Evolutionary conservation across 306 rosid species (phyloP).

Genomic region (Arachis hypogaea): DNA sequence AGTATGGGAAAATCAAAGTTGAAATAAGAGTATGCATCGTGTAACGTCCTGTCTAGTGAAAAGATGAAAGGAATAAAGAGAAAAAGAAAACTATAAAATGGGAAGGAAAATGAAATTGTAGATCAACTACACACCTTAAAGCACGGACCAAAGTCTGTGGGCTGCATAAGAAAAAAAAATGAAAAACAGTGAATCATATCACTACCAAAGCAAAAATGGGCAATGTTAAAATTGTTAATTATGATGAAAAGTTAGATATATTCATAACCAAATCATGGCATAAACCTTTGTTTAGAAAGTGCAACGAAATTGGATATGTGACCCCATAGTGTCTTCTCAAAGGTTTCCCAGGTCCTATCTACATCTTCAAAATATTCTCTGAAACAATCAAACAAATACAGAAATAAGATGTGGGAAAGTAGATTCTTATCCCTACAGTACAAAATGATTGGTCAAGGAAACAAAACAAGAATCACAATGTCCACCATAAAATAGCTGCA

Average conservation of each 20-base stretch:
- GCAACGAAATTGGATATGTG: conserved; percentile 83
- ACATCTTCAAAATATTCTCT: conserved; percentile 98
- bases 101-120: conserved; percentile 34
- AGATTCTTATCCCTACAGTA: conserved; percentile 26
- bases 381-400: conserved; percentile 44
- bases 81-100: background rate
- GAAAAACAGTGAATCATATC: conserved; percentile 18
- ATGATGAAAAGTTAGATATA: background rate
- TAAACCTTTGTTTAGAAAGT: conserved; percentile 91
- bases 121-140: conserved; percentile 60
- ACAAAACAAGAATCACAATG: conserved; percentile 17
- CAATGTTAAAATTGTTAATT: conserved; percentile 18
- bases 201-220: conserved; percentile 35
- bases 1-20: conserved; percentile 22
- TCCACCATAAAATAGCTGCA: background rate
- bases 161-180: conserved; percentile 58
- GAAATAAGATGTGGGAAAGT: conserved; percentile 30
- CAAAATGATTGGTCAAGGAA: conserved; percentile 15
- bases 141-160: conserved; percentile 97
- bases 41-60: conserved; percentile 24
- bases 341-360: conserved; percentile 91
- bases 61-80: conserved; percentile 19
- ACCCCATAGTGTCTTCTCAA: conserved; percentile 93
- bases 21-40: conserved; percentile 32
- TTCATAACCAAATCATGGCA: conserved; percentile 37